Base-by-base conservation (phyloP, 768 basidiomycete species). In the Chalciporus pseudorubinellus region DNA sequence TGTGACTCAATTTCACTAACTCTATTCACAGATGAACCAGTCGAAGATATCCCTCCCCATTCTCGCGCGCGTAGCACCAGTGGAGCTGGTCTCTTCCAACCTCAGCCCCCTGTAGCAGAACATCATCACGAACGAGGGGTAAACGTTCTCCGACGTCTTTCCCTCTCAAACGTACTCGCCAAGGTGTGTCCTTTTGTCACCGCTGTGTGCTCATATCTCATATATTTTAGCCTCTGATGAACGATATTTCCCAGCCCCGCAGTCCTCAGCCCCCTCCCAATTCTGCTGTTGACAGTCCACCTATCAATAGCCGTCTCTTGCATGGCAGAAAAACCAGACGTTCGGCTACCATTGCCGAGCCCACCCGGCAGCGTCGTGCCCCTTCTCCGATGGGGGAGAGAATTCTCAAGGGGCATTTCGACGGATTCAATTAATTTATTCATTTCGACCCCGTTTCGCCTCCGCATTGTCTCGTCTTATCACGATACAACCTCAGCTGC, bases 321-420 rank as follows among this genome's bases (percentile, higher is more conserved):
- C 70, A 69, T 34, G 62, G 52, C 51, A 70, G 59, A 57, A 71
- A 66, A 46, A 70, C 74, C 13, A 77, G 75, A 50, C 83, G 87
- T 18, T 78, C 85, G n/a, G 80, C 84, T 4, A 86, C 85, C 18
- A 64, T 85, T 48, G 53, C 45, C 8, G 77, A 77, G 39, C 63
- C 67, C 43, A 72, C 76, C 13, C 77, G 77, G 44, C 77, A 77
- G 10, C 83, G 80, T 49, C 75, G 83, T 54, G 88, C 87, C 3
- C 90, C 89, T 18, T 90, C 88, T 34, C 90, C 90, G 6, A 92
- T 92, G 91, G 92, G 90, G 56, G 91, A 93, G 71, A 78, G 91
- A 52, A 92, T 93, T 53, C 78, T 93, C 59, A 93, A 89, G 74
- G 91, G 91, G 9, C 91, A 93, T 61, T 93, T 92, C 59, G 91